phyloP scores from a whole-genome alignment of 1,284 basidiomycete species.

The Anthracocystis walkeri region DNA sequence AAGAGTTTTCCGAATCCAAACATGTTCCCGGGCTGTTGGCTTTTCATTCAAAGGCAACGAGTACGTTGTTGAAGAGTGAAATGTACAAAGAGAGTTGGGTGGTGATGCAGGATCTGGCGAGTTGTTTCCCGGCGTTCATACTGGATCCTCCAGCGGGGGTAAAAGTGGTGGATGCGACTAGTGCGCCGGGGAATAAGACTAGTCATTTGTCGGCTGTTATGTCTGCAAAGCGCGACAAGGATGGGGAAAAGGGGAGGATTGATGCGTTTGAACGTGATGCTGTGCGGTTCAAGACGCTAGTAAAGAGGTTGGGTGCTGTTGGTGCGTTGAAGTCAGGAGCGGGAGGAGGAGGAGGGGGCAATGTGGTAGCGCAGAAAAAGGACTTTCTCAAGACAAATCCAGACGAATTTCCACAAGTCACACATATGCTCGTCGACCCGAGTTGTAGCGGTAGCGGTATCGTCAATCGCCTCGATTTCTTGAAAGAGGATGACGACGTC shows the following conservation, averaged over 20 bases:
- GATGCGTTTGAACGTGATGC: conserved; percentile 60
- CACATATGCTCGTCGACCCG: conserved; percentile 65
- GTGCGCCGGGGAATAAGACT: conserved; percentile 98
- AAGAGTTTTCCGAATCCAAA: conserved; percentile 63
- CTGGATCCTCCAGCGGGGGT: conserved; percentile 35
- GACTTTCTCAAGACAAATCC: conserved; percentile 61
- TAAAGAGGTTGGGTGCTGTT: conserved; percentile 28
- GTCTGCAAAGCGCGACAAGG: not conserved
- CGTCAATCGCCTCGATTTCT: conserved; percentile 63
- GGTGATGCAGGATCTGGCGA: conserved; percentile 96
- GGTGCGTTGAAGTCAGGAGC: conserved; percentile 21
- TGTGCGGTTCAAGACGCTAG: conserved; percentile 31
- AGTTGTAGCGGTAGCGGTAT: conserved; percentile 65
- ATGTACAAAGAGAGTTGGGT: conserved; percentile 81
- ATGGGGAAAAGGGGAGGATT: conserved; percentile 12
- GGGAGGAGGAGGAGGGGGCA: conserved; percentile 16
- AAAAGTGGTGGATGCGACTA: conserved; percentile 88
- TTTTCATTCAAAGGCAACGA: conserved; percentile 75
- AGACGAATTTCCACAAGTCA: conserved; percentile 25
- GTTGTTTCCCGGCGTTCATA: conserved; percentile 91
- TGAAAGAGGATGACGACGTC: conserved; percentile 48
- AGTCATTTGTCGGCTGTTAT: conserved; percentile 85
- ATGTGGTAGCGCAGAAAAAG: conserved; percentile 45
- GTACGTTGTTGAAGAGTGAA: conserved; percentile 46
- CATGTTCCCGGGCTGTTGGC: conserved; percentile 84